phyloP scores from a whole-genome alignment of 495 filamentous ascomycete genomes.

The Xylaria cubensis region DNA sequence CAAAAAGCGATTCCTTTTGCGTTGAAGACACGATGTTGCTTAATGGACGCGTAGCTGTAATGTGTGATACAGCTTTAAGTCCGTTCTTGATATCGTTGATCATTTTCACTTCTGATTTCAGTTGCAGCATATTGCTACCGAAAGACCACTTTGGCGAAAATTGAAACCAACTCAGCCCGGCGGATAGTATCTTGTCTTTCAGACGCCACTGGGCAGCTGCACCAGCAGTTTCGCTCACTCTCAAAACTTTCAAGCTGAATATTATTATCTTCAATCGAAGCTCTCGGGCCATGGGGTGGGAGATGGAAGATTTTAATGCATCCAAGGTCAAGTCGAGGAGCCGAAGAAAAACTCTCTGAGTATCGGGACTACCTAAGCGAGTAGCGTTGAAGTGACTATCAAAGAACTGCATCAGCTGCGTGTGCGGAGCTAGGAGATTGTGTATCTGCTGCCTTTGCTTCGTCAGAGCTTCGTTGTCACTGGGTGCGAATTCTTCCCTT shows the following conservation, averaged over 20 bases:
- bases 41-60: slow-evolving; percentile 62
- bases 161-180: slow-evolving; percentile 86
- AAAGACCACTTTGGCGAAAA: slow-evolving; percentile 90
- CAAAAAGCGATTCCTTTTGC: slow-evolving; percentile 80
- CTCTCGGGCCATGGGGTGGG: slow-evolving; percentile 88
- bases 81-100: slow-evolving; percentile 75
- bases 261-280: slow-evolving; percentile 86
- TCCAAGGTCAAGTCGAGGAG: slow-evolving; percentile 77
- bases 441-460: slow-evolving; percentile 78
- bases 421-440: slow-evolving; percentile 82
- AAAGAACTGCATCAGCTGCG: slow-evolving; percentile 84
- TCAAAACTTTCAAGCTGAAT: slow-evolving; percentile 78
- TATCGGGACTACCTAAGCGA: slow-evolving; percentile 77
- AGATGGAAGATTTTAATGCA: slow-evolving; percentile 69
- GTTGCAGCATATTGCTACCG: slow-evolving; percentile 88
- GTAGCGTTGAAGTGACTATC: slow-evolving; percentile 93
- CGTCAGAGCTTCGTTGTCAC: slow-evolving; percentile 76
- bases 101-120: slow-evolving; percentile 88
- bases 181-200: slow-evolving; percentile 87
- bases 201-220: slow-evolving; percentile 70
- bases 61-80: slow-evolving; percentile 61
- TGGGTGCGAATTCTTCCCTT: slow-evolving; percentile 91
- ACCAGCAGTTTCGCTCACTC: slow-evolving; percentile 68
- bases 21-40: slow-evolving; percentile 69
- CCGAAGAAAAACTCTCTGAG: slow-evolving; percentile 79